A percentile compares a stretch with the other conserved stretches of the same genome.
phyloP scores from a whole-genome alignment of 2,329 filamentous ascomycete genomes.

The Colletotrichum sp. region DNA sequence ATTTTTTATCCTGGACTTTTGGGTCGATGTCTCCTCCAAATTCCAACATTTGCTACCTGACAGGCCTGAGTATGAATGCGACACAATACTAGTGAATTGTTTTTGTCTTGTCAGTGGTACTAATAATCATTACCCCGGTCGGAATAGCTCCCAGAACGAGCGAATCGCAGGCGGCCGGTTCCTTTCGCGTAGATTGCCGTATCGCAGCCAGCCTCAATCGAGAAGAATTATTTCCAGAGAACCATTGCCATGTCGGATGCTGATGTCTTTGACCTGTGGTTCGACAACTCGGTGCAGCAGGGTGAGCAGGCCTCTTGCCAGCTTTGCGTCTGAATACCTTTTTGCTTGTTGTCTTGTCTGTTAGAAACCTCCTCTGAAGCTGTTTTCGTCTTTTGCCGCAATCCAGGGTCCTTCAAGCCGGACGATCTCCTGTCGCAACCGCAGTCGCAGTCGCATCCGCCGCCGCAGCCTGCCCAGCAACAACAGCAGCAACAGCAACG shows the following conservation, averaged over 20 bases:
- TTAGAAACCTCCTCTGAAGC: neutral
- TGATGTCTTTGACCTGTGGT: conserved; percentile 2
- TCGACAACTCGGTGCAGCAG: conserved; percentile 2
- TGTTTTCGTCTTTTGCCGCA: neutral
- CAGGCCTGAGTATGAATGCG: neutral
- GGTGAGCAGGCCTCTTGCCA: conserved; percentile 12
- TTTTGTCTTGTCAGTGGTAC: neutral
- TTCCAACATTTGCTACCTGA: neutral
- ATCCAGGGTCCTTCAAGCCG: neutral
- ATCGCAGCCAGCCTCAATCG: neutral
- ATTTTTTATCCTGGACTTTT: neutral
- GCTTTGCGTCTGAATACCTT: neutral
- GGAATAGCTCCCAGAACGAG: neutral
- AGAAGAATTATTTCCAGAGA: neutral
- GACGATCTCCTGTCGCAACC: neutral
- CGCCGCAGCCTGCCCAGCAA: neutral
- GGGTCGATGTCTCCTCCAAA: neutral
- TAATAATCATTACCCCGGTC: neutral
- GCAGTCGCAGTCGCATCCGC: neutral
- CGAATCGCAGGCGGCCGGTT: neutral
- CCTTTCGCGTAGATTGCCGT: neutral
- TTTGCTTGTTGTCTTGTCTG: neutral
- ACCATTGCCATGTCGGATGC: neutral
- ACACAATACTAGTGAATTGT: neutral
- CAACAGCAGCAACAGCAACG: neutral